Percentiles rank a stretch among this genome's conserved stretches.
These are phyloP conservation scores for Tricharina praecox DNA, from an alignment of 495 filamentous ascomycete species.

Conservation along the genomic window DNA sequence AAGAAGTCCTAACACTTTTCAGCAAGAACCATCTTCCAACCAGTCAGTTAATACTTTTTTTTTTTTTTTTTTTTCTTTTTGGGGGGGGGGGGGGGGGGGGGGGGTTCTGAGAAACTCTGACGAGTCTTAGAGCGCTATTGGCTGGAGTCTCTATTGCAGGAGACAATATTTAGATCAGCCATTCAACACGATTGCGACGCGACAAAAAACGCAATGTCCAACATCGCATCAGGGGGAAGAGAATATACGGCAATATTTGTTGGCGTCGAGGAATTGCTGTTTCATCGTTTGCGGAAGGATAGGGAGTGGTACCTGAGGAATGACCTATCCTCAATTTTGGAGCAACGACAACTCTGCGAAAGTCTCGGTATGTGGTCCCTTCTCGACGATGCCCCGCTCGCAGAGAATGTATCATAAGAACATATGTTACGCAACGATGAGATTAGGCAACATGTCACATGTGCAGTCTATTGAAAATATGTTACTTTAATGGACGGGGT, in stretches of 20 bases:
- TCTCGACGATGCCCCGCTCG: not conserved
- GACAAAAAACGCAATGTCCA: not conserved
- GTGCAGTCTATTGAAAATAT: no score
- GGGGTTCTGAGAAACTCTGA: not conserved
- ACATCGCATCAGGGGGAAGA: not conserved
- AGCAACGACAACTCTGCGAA: not conserved
- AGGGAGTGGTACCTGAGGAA: not conserved
- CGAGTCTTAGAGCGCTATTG: not conserved
- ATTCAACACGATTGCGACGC: conserved; percentile 2
- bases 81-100: no score
- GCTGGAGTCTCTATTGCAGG: not conserved
- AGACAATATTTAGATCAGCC: not conserved
- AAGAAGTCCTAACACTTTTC: no score
- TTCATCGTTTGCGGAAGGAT: not conserved
- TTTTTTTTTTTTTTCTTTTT: no score
- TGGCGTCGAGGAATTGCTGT: not conserved
- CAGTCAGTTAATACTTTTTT: no score
- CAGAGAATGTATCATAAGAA: no score
- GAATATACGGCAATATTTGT: not conserved
- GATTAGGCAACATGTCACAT: no score
- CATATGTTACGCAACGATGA: no score
- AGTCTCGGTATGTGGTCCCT: not conserved
- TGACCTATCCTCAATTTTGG: conserved; percentile 1
- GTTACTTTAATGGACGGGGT: not conserved
- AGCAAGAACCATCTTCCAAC: not conserved